phyloP scores from a whole-genome alignment of 2,329 filamentous ascomycete genomes.

The Sporothrix protearum region DNA sequence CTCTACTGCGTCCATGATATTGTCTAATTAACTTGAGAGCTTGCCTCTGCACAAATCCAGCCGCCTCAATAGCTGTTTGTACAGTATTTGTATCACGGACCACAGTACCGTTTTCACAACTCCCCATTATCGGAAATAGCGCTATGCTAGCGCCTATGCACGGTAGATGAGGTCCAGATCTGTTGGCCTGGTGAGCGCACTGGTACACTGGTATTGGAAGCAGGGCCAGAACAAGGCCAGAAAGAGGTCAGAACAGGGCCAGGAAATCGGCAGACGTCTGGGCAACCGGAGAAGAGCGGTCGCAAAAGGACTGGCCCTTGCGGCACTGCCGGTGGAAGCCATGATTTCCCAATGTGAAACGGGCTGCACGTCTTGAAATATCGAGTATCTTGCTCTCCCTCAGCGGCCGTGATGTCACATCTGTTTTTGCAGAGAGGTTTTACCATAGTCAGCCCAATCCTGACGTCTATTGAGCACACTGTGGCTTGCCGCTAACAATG shows the following conservation, averaged over 20 bases:
- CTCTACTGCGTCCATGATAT: too few species aligned
- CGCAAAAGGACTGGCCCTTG: not conserved
- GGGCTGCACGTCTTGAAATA: not conserved
- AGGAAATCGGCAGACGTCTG: not conserved
- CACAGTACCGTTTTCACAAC: not conserved
- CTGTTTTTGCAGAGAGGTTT: not conserved
- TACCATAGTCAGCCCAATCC: not conserved
- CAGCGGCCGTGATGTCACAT: not conserved
- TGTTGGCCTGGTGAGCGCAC: constrained; percentile 16
- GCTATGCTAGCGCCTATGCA: constrained; percentile 15
- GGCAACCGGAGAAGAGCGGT: constrained; percentile 3
- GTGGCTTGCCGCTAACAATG: not conserved
- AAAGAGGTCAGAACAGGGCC: not conserved
- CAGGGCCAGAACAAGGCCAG: not conserved
- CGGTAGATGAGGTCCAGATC: constrained; percentile 13
- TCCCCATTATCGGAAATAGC: constrained; percentile 12
- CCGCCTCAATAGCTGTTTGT: too few species aligned
- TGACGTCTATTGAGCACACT: not conserved
- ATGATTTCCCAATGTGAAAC: not conserved
- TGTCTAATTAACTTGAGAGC: too few species aligned
- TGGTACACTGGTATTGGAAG: not conserved
- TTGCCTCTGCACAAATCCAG: not conserved
- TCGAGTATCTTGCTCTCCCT: not conserved
- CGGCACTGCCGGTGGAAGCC: not conserved
- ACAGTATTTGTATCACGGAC: not conserved